Percentiles rank a stretch among this genome's conserved stretches.
Evolutionary conservation across 2,329 filamentous ascomycete species (phyloP).

Genomic region (Coniosporium tulheliwenetii): DNA sequence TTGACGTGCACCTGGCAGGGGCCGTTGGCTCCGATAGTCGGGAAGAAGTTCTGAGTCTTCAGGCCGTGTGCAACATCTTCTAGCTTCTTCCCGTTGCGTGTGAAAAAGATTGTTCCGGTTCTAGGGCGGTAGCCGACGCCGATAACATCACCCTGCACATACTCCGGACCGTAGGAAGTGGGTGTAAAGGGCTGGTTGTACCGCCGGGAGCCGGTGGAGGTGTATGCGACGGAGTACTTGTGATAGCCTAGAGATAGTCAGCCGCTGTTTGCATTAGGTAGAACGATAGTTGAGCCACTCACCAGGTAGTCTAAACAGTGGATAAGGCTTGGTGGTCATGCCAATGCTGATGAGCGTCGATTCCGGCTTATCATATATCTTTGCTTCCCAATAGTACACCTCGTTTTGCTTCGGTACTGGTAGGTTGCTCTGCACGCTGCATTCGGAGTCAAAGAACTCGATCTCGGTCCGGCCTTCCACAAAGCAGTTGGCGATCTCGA

Average conservation of each 20-base stretch:
- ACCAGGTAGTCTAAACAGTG: conserved; percentile 87
- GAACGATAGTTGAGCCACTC: conserved; percentile 17
- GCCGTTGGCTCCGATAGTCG: conserved; percentile 88
- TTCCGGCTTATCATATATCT: conserved; percentile 96
- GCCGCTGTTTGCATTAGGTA: background rate
- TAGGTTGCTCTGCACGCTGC: conserved; percentile 90
- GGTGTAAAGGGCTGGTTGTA: conserved; percentile 83
- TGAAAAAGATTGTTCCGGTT: conserved; percentile 94
- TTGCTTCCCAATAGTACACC: conserved; percentile 98
- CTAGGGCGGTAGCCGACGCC: conserved; percentile 90
- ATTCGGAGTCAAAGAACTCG: conserved; percentile 96
- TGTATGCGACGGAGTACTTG: conserved; percentile 82
- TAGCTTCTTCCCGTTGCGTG: conserved; percentile 90
- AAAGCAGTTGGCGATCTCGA: conserved; percentile 98
- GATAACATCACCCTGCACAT: conserved; percentile 87
- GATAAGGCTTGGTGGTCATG: conserved; percentile 93
- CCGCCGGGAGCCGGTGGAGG: conserved; percentile 71
- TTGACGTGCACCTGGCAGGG: conserved; percentile 91
- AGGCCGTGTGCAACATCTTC: conserved; percentile 88
- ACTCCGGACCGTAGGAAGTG: conserved; percentile 66
- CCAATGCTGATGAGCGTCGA: conserved; percentile 76
- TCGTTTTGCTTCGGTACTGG: conserved; percentile 98
- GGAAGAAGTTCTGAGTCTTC: conserved; percentile 94
- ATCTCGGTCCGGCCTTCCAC: conserved; percentile 94
- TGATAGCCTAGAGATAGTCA: conserved; percentile 52